Evolutionary conservation across 2,329 filamentous ascomycete species (phyloP), one percentile per base, ranked within the genome.

Genomic region (Aspergillus sp.): DNA sequence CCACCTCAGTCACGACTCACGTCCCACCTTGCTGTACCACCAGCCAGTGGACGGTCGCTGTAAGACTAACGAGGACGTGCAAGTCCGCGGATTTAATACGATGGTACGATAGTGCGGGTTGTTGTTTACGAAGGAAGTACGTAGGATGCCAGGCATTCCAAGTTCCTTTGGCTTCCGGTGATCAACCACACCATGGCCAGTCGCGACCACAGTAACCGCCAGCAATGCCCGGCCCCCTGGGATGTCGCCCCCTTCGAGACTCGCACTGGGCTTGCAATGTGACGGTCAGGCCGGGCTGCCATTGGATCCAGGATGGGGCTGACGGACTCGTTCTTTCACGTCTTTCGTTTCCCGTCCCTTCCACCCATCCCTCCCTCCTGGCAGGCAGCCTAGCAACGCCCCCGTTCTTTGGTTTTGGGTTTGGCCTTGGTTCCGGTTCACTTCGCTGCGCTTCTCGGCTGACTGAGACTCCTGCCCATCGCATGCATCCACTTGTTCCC

Each of bases 281-380:
- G 61, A 70, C 66, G 57, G 64, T 70, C 67, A 69, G 62, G 61
- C 62, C 47, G 56, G 59, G 66, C 66, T 66, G 67, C 68, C 68
- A 71, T 72, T 71, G 70, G 69, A 72, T 70, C 64, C 70, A 65
- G 66, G 66, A 71, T 71, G 69, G 70, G 69, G 67, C 68, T 64
- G 63, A 61, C 53, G 52, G 57, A 63, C 57, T 61, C 52, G 27
- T 31, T 31, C 27, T 31, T 31, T 31, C 9, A 4, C 9, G 27
- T 31, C 27, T 31, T 31, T 31, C 27, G 27, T 31, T 31, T 31
- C 27, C 27, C 15, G 12, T 55, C 44, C 17, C 37, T 33, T 40
- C 46, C 44, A 61, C 55, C 55, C 55, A 53, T 57, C 55, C 57
- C 48, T 58, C 55, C 27, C 27, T 31, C 27, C 27, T 31, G 27